These are phyloP conservation scores for Blastocystis sp. DNA, from an alignment of 352 stramenopile genomes.

Conservation along the genomic window DNA sequence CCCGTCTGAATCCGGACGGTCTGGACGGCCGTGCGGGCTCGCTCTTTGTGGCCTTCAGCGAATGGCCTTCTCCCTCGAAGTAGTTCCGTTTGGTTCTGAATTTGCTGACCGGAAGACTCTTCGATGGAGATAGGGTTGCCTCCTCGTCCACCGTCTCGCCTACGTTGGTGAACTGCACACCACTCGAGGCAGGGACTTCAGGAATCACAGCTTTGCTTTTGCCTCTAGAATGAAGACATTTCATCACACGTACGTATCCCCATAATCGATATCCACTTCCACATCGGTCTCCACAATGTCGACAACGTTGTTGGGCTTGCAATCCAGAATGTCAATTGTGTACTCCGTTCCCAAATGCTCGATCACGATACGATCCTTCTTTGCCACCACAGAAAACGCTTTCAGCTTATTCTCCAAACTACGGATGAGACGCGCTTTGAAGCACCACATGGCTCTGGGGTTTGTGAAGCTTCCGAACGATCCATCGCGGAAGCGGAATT, in stretches of 20 bases:
- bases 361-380: slow-evolving; percentile 29
- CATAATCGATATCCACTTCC: slow-evolving; percentile 62
- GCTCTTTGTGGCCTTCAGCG: not conserved
- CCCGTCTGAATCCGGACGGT: not conserved
- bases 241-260: not conserved
- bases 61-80: slow-evolving; percentile 48
- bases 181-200: not conserved
- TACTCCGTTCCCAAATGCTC: slow-evolving; percentile 57
- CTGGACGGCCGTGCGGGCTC: not conserved
- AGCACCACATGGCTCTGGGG: slow-evolving; percentile 39
- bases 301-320: slow-evolving; percentile 20
- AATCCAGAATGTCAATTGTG: slow-evolving; percentile 38
- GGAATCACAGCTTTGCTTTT: slow-evolving; percentile 9
- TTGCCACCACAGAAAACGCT: slow-evolving; percentile 36
- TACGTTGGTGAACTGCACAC: not conserved
- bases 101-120: slow-evolving; percentile 9
- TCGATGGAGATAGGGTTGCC: not conserved
- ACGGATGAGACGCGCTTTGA: not conserved
- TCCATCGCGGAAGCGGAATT: slow-evolving; percentile 37
- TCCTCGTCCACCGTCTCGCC: slow-evolving; percentile 3
- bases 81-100: slow-evolving; percentile 26
- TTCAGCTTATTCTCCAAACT: slow-evolving; percentile 62
- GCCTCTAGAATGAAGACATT: not conserved
- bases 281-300: slow-evolving; percentile 58
- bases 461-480: slow-evolving; percentile 35